Evolutionary conservation across 2,329 filamentous ascomycete genomes (phyloP).

Genomic region (Rhynchosporium secalis): DNA sequence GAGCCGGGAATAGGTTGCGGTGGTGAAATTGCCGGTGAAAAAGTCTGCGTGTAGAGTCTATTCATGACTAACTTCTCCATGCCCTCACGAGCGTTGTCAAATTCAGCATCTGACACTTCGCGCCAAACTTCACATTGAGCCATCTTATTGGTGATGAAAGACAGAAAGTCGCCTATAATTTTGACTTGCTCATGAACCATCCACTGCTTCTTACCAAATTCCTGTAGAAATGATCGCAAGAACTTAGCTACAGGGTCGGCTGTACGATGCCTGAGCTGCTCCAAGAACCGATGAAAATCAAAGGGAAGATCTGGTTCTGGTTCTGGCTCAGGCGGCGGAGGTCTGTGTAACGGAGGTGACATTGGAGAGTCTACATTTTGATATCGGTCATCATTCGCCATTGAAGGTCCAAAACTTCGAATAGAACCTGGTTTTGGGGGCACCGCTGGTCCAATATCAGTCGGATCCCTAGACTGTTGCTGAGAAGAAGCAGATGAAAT

Average conservation of each 20-base stretch:
- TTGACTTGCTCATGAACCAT: slow-evolving; percentile 99
- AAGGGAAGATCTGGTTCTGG: slow-evolving; percentile 87
- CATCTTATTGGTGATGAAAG: slow-evolving; percentile 99
- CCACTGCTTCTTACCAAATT: slow-evolving; percentile 98
- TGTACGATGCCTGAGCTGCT: slow-evolving; percentile 92
- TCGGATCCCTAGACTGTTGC: slow-evolving; percentile 26
- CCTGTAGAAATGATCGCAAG: slow-evolving; percentile 86
- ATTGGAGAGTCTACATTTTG: slow-evolving; percentile 41
- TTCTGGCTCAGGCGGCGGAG: slow-evolving; percentile 70
- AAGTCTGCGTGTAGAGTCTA: slow-evolving; percentile 89
- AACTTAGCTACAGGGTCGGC: slow-evolving; percentile 98
- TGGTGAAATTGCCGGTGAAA: slow-evolving; percentile 87
- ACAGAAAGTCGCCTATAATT: slow-evolving; percentile 93
- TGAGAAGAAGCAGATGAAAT: slow-evolving; percentile 29
- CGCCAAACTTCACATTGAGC: slow-evolving; percentile 94
- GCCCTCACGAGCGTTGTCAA: slow-evolving; percentile 95
- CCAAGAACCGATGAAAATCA: slow-evolving; percentile 95
- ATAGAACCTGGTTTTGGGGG: slow-evolving; percentile 45
- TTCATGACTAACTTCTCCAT: slow-evolving; percentile 99
- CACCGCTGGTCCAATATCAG: slow-evolving; percentile 41
- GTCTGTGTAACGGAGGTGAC: slow-evolving; percentile 54
- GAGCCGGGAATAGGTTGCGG: slow-evolving; percentile 71
- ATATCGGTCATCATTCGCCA: slow-evolving; percentile 50
- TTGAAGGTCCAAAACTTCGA: slow-evolving; percentile 34
- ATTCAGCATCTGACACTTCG: slow-evolving; percentile 92